Conservation (phyloP, 306 rosid species). For the Cyclanthera cordifolia region DNA sequence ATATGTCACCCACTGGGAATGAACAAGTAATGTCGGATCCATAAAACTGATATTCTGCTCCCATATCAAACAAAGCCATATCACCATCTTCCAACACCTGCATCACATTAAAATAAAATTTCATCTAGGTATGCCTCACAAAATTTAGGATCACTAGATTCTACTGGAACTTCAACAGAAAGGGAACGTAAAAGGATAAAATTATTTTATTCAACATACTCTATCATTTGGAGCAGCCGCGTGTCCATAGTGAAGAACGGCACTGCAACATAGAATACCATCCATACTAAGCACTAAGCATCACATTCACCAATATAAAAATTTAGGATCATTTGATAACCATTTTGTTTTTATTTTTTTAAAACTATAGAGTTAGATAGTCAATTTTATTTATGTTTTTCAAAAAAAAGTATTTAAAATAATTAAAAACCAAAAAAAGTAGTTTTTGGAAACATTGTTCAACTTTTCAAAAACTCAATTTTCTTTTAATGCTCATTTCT, state of each 20-base stretch:
- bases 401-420: too few relatives aligned
- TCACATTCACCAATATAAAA: not conserved
- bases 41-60: conserved; percentile 88
- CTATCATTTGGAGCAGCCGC: conserved; percentile 93
- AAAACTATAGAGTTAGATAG: too few relatives aligned
- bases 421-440: too few relatives aligned
- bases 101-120: conserved; percentile 12
- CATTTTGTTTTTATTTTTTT: too few relatives aligned
- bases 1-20: conserved; percentile 56
- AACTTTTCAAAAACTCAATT: too few relatives aligned
- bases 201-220: conserved; percentile 25
- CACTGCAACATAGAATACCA: conserved; percentile 37
- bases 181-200: conserved; percentile 4
- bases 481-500: too few relatives aligned
- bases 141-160: not conserved
- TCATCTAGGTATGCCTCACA: not conserved
- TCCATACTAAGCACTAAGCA: conserved; percentile 13
- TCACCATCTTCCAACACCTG: conserved; percentile 81
- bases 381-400: too few relatives aligned
- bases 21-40: conserved; percentile 95
- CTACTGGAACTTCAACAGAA: not conserved
- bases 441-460: too few relatives aligned
- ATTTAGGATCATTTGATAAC: not conserved
- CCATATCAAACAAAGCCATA: conserved; percentile 94
- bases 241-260: conserved; percentile 90